phyloP scores from a whole-genome alignment of 2,329 filamentous ascomycete species.

The Claviceps pusilla region DNA sequence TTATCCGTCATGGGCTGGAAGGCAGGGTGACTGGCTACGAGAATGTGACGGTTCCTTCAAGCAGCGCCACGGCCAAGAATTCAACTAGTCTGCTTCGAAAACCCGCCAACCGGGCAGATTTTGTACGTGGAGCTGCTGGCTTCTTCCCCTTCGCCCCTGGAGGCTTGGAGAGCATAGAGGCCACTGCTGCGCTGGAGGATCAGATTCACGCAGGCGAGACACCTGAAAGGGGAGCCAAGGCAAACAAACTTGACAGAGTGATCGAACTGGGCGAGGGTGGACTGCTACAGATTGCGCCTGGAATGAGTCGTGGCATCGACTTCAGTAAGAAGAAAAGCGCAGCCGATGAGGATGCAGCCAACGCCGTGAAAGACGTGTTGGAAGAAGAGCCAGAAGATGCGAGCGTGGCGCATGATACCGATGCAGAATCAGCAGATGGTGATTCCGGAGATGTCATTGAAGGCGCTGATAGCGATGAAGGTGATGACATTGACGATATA shows the following conservation, averaged over 20 bases:
- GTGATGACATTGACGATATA: constrained; percentile 65
- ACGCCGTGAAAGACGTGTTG: constrained; percentile 54
- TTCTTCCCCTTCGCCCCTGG: constrained; percentile 92
- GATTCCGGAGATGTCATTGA: constrained; percentile 13
- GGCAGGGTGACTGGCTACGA: constrained; percentile 86
- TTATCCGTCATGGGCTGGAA: constrained; percentile 79
- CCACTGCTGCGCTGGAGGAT: constrained; percentile 70
- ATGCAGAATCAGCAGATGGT: constrained; percentile 12
- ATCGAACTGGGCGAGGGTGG: constrained; percentile 74
- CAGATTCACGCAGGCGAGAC: constrained; percentile 44
- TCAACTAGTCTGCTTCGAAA: constrained; percentile 80
- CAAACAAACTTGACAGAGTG: constrained; percentile 59
- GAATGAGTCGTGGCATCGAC: constrained; percentile 63
- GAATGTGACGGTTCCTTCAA: constrained; percentile 82
- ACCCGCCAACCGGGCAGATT: constrained; percentile 73
- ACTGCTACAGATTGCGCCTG: constrained; percentile 68
- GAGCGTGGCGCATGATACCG: constrained; percentile 12
- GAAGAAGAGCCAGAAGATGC: constrained; percentile 34
- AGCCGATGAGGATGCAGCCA: constrained; percentile 44
- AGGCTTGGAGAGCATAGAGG: constrained; percentile 74
- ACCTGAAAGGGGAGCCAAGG: constrained; percentile 26
- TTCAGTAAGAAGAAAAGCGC: constrained; percentile 45
- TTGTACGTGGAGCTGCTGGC: constrained; percentile 80
- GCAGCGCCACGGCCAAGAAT: constrained; percentile 83
- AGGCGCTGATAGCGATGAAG: constrained; percentile 31